Evolutionary conservation across 1,139 yeast species (phyloP).

Genomic region (Geotrichum australiense): DNA sequence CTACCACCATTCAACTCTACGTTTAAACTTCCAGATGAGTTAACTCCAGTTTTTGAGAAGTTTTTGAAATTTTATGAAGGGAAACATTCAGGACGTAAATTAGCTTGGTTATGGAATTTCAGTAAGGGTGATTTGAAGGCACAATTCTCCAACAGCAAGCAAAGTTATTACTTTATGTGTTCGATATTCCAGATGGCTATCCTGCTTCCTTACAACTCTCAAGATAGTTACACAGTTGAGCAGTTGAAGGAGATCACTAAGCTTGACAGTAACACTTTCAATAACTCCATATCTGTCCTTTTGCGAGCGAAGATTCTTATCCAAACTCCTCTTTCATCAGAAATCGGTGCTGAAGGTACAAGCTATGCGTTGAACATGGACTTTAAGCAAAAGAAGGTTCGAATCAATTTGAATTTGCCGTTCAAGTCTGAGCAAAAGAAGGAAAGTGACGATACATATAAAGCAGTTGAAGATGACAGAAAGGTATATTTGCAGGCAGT

Average conservation of each 20-base stretch:
- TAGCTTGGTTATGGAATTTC: slow-evolving; percentile 95
- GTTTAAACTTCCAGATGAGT: slow-evolving; percentile 55
- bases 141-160: slow-evolving; percentile 61
- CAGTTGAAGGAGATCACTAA: slow-evolving; percentile 65
- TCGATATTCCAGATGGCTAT: slow-evolving; percentile 85
- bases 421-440: slow-evolving; percentile 69
- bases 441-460: slow-evolving; percentile 76
- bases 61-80: slow-evolving; percentile 62
- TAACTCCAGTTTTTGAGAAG: slow-evolving; percentile 56
- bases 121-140: slow-evolving; percentile 91
- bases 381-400: slow-evolving; percentile 76
- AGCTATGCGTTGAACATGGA: slow-evolving; percentile 67
- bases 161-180: slow-evolving; percentile 76
- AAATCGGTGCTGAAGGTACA: slow-evolving; percentile 41
- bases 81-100: slow-evolving; percentile 80
- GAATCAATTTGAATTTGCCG: slow-evolving; percentile 79
- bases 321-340: slow-evolving; percentile 41
- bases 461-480: slow-evolving; percentile 82
- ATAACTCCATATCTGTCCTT: slow-evolving; percentile 70
- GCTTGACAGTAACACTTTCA: slow-evolving; percentile 56
- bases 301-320: slow-evolving; percentile 69
- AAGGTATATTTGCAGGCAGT: slow-evolving; percentile 85
- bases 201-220: slow-evolving; percentile 67
- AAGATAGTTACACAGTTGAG: slow-evolving; percentile 50
- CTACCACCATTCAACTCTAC: slow-evolving; percentile 44